A percentile compares a stretch with the other conserved stretches of the same genome.
These are phyloP conservation scores for Apophysomyces ossiformis DNA, from an alignment of 371 early-diverging fungal species.

Conservation along the genomic window DNA sequence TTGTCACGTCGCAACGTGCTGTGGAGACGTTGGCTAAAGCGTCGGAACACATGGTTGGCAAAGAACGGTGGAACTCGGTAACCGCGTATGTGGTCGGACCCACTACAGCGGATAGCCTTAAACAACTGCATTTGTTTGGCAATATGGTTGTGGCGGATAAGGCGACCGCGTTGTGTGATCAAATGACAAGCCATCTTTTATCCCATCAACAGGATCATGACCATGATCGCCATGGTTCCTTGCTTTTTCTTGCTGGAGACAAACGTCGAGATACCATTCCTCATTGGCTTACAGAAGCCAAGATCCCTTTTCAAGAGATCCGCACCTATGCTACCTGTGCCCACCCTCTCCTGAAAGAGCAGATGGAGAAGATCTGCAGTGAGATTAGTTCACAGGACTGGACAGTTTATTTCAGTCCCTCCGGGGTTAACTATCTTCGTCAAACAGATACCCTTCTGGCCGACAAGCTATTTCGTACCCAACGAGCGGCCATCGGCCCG, in stretches of 20 bases:
- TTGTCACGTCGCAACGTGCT: conserved; percentile 49
- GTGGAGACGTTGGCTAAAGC: conserved; percentile 35
- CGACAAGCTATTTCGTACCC: conserved; percentile 17
- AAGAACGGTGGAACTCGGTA: conserved; percentile 24
- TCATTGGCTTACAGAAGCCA: conserved; percentile 23
- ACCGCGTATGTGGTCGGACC: conserved; percentile 57
- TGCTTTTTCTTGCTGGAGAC: conserved; percentile 63
- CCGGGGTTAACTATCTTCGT: conserved; percentile 52
- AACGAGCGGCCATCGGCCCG: conserved; percentile 58
- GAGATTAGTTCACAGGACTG: conserved; percentile 27
- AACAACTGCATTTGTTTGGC: conserved; percentile 29
- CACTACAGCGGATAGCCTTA: conserved; percentile 45
- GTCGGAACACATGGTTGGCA: not conserved
- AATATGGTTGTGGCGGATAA: conserved; percentile 30
- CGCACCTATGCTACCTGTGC: conserved; percentile 49
- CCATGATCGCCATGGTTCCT: no score
- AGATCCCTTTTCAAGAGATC: conserved; percentile 38
- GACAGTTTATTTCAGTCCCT: conserved; percentile 66
- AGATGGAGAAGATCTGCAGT: not conserved
- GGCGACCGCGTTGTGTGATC: conserved; percentile 44
- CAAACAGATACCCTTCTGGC: not conserved
- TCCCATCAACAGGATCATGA: not conserved
- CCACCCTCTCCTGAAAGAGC: conserved; percentile 29
- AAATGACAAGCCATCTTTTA: conserved; percentile 25
- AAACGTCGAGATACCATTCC: conserved; percentile 59